phyloP scores from a whole-genome alignment of 345 rosid genomes.

The Camelina hispida region DNA sequence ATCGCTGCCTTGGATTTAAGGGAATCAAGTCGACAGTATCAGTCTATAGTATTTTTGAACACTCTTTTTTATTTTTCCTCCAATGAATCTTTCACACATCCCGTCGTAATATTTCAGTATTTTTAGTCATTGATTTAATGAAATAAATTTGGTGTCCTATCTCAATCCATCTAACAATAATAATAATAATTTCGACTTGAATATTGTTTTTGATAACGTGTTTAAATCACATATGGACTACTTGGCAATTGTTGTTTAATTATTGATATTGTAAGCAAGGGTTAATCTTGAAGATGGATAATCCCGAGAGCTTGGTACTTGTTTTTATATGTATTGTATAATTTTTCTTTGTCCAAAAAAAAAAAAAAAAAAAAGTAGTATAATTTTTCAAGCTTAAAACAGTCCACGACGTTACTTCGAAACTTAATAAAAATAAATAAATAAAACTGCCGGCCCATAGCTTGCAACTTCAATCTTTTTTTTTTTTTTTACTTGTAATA shows the following conservation, averaged over 20 bases:
- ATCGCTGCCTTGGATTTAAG: too few relatives aligned
- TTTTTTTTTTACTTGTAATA: too few relatives aligned
- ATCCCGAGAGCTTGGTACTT: neutral
- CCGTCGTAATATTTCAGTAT: neutral
- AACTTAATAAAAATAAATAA: neutral
- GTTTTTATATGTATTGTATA: too few relatives aligned
- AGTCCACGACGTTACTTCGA: conserved; percentile 1
- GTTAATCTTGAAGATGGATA: conserved; percentile 8
- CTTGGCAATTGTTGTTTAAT: conserved; percentile 14
- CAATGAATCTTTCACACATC: neutral
- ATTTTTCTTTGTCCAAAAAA: too few relatives aligned
- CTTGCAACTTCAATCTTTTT: too few relatives aligned
- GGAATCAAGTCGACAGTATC: neutral
- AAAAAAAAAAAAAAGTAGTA: too few relatives aligned
- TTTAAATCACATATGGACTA: conserved; percentile 6
- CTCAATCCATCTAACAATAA: conserved; percentile 24
- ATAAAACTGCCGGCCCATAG: neutral
- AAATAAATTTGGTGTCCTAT: conserved; percentile 29
- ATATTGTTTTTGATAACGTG: conserved; percentile 21
- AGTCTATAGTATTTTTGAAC: neutral
- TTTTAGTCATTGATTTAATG: neutral
- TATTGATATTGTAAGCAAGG: neutral
- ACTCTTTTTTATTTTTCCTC: neutral
- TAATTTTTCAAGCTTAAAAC: neutral
- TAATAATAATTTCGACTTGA: neutral